Conservation (phyloP, 495 filamentous ascomycete genomes). For the Aspergillus taichungensis region DNA sequence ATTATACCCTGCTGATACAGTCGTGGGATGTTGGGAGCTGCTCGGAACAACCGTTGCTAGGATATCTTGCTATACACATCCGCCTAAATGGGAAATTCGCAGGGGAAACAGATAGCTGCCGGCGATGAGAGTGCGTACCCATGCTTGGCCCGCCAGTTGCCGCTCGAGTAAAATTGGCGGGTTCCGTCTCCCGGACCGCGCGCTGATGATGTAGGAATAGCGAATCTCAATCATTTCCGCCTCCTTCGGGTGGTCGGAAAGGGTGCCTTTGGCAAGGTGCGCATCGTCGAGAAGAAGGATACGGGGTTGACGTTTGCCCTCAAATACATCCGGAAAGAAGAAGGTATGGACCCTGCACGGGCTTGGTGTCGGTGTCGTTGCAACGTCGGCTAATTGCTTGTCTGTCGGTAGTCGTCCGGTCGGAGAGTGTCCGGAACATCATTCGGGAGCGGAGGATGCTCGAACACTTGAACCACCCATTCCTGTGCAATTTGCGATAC, state of each 20-base stretch:
- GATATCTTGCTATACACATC: conserved; percentile 14
- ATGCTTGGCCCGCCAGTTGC: neutral
- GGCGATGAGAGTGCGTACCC: conserved; percentile 77
- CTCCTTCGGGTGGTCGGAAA: conserved; percentile 92
- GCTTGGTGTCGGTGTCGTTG: neutral
- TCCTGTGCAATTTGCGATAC: conserved; percentile 96
- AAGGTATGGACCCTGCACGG: conserved; percentile 51
- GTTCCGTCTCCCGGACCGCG: conserved; percentile 5
- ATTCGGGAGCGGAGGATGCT: conserved; percentile 96
- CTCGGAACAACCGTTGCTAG: conserved; percentile 13
- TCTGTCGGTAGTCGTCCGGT: conserved; percentile 72
- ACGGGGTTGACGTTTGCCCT: conserved; percentile 88
- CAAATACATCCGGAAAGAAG: conserved; percentile 99
- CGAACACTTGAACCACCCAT: conserved; percentile 93
- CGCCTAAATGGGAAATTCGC: conserved; percentile 77
- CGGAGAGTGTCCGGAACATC: conserved; percentile 95
- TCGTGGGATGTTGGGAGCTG: conserved; percentile 18
- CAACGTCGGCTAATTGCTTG: neutral
- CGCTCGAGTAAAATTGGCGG: neutral
- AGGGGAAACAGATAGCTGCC: conserved; percentile 86
- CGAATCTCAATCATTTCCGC: conserved; percentile 96
- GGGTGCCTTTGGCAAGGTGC: conserved; percentile 96
- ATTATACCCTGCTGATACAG: neutral
- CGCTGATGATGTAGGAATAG: conserved; percentile 34
- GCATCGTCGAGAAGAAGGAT: conserved; percentile 96